These are phyloP conservation scores for Ilex paraguariensis DNA, from an alignment of 305 asterid genomes.

Conservation along the genomic window DNA sequence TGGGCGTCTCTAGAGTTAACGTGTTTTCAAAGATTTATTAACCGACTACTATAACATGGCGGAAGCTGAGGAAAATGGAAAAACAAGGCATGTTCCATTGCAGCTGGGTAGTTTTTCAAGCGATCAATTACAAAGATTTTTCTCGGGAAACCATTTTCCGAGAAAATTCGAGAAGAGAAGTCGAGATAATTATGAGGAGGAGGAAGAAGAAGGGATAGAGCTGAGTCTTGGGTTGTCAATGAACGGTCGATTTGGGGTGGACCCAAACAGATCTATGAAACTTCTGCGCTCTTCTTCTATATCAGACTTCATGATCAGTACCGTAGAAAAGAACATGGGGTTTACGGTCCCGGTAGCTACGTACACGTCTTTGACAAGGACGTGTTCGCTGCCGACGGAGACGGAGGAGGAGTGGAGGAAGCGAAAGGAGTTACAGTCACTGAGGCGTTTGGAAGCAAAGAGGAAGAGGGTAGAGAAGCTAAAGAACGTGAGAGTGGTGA, in stretches of 20 bases:
- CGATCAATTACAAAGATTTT: slow-evolving; percentile 29
- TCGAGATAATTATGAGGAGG: slow-evolving; percentile 5
- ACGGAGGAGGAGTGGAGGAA: slow-evolving; percentile 58
- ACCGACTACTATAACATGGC: slow-evolving; percentile 20
- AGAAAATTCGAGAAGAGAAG: neutral
- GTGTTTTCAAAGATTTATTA: neutral
- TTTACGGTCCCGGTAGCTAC: slow-evolving; percentile 20
- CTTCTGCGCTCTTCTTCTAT: slow-evolving; percentile 57
- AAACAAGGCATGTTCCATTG: slow-evolving; percentile 14
- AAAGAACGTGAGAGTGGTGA: slow-evolving; percentile 34
- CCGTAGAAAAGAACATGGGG: slow-evolving; percentile 13
- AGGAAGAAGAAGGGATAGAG: slow-evolving; percentile 43
- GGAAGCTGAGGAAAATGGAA: slow-evolving; percentile 25
- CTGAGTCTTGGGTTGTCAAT: slow-evolving; percentile 66
- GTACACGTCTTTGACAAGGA: slow-evolving; percentile 43
- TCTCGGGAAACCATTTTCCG: slow-evolving; percentile 1
- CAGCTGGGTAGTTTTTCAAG: slow-evolving; percentile 21
- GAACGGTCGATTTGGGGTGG: slow-evolving; percentile 85
- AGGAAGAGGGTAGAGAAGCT: slow-evolving; percentile 64
- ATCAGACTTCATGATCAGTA: slow-evolving; percentile 22
- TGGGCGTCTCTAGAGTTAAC: slow-evolving; percentile 2
- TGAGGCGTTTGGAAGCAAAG: slow-evolving; percentile 66
- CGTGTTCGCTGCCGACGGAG: slow-evolving; percentile 59
- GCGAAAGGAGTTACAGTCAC: slow-evolving; percentile 56
- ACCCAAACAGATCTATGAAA: slow-evolving; percentile 36